A percentile compares a stretch with the other conserved stretches of the same genome.
phyloP scores from a whole-genome alignment of 2,329 filamentous ascomycete species.

The Purpureocillium takamizusanense region DNA sequence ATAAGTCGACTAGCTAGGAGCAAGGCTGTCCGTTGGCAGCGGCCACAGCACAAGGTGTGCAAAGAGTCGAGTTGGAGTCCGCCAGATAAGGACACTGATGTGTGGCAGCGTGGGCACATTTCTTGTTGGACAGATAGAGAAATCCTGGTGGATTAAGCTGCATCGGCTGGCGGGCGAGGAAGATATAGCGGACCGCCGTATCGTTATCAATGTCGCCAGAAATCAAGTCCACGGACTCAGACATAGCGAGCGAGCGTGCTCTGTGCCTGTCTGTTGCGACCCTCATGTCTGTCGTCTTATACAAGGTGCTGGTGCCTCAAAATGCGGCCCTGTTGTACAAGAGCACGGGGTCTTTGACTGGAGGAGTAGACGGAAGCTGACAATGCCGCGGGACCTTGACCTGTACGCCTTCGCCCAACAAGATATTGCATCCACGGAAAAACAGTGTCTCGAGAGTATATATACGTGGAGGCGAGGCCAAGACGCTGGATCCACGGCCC shows the following conservation, averaged over 20 bases:
- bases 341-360: too few relatives aligned
- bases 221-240: too few relatives aligned
- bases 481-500: too few relatives aligned
- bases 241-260: background rate
- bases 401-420: too few relatives aligned
- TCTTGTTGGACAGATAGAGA: slow-evolving; percentile 15
- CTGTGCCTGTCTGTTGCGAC: background rate
- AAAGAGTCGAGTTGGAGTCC: slow-evolving; percentile 17
- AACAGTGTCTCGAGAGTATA: background rate
- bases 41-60: slow-evolving; percentile 13
- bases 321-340: too few relatives aligned
- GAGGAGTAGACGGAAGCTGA: too few relatives aligned
- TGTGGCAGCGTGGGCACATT: slow-evolving; percentile 15
- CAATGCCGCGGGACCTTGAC: too few relatives aligned
- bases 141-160: slow-evolving; percentile 3
- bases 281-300: slow-evolving; percentile 1
- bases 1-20: slow-evolving; percentile 1
- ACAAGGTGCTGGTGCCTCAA: too few relatives aligned
- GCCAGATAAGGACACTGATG: slow-evolving; percentile 17
- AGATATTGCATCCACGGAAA: too few relatives aligned
- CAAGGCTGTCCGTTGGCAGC: slow-evolving; percentile 16
- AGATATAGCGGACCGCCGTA: too few relatives aligned
- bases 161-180: too few relatives aligned
- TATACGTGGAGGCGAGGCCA: background rate
- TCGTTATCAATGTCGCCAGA: too few relatives aligned